These are phyloP conservation scores for Rhizophlyctis rosea DNA, from an alignment of 192 early-diverging fungal species.

Conservation along the genomic window DNA sequence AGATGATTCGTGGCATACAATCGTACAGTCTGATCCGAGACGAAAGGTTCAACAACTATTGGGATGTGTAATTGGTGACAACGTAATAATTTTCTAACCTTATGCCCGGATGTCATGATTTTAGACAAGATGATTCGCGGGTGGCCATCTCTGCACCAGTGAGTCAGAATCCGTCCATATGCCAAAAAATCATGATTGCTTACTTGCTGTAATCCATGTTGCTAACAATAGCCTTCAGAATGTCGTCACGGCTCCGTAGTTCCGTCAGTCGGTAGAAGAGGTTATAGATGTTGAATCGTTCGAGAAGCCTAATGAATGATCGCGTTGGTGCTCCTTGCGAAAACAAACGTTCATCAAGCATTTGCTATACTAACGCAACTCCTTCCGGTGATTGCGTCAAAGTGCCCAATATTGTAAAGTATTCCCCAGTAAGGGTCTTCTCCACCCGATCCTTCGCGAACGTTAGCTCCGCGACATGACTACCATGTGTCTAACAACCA, in stretches of 20 bases:
- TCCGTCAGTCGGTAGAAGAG: constrained; percentile 77
- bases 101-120: constrained; percentile 81
- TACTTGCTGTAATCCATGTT: constrained; percentile 71
- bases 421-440: constrained; percentile 66
- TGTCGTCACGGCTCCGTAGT: constrained; percentile 71
- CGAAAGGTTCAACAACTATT: not conserved
- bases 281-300: constrained; percentile 77
- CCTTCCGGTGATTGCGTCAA: constrained; percentile 65
- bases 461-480: constrained; percentile 50
- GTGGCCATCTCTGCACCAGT: constrained; percentile 67
- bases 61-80: not conserved
- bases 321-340: not conserved
- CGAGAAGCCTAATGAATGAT: constrained; percentile 43
- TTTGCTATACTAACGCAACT: constrained; percentile 39
- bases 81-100: constrained; percentile 38
- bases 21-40: constrained; percentile 54
- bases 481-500: constrained; percentile 1
- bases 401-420: constrained; percentile 73
- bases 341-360: not conserved
- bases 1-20: constrained; percentile 72
- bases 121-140: constrained; percentile 76
- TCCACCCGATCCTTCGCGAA: constrained; percentile 77
- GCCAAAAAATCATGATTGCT: not conserved
- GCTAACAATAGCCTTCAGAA: constrained; percentile 68
- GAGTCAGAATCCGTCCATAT: constrained; percentile 8